phyloP scores from a whole-genome alignment of 805 yeast species.

The Millerozyma miso region DNA sequence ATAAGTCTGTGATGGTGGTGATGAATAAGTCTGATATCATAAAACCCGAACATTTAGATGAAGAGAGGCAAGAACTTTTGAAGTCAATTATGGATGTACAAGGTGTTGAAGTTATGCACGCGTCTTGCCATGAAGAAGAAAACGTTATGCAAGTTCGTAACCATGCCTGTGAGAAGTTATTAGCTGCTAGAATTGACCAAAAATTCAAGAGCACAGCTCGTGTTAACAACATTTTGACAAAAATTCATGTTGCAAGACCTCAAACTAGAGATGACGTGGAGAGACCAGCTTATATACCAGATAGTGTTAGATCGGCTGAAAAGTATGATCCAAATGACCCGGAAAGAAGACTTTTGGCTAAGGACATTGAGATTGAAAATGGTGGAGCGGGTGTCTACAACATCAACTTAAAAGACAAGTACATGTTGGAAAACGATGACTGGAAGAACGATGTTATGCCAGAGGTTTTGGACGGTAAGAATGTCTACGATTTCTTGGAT shows the following conservation, averaged over 20 bases:
- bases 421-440: conserved; percentile 88
- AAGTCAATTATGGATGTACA: conserved; percentile 59
- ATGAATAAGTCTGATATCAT: conserved; percentile 93
- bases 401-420: conserved; percentile 87
- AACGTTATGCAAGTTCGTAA: conserved; percentile 95
- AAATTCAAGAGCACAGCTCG: conserved; percentile 91
- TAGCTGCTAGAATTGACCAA: conserved; percentile 94
- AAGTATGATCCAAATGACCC: conserved; percentile 81
- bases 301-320: conserved; percentile 52
- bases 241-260: conserved; percentile 93
- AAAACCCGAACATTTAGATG: conserved; percentile 75
- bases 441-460: conserved; percentile 99
- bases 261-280: conserved; percentile 80
- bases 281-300: conserved; percentile 82
- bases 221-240: conserved; percentile 83
- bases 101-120: conserved; percentile 88
- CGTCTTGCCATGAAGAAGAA: conserved; percentile 92
- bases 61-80: conserved; percentile 68
- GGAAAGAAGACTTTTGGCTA: conserved; percentile 72
- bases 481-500: conserved; percentile 95
- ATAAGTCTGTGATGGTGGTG: conserved; percentile 93
- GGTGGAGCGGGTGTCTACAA: conserved; percentile 99
- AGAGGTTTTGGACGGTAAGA: conserved; percentile 91
- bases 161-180: conserved; percentile 93
- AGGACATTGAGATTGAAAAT: conserved; percentile 87